Evolutionary conservation across 257 asterid genomes (phyloP).

Genomic region (Fraxinus quadrangulata): DNA sequence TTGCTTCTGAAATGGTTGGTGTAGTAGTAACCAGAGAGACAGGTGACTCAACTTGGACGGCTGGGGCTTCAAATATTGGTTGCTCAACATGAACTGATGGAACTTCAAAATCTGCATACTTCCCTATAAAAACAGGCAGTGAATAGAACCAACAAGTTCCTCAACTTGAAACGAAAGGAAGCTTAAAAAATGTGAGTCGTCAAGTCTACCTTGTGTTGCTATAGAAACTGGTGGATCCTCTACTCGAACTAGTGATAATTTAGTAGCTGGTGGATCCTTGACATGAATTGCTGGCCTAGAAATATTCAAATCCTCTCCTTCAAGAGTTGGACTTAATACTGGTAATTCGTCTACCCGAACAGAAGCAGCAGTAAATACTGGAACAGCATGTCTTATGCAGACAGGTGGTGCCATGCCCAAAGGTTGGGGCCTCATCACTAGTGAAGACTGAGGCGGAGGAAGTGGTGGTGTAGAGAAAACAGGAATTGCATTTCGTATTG

Average conservation of each 20-base stretch:
- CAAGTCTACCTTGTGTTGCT: constrained; percentile 12
- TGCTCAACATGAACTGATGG: not conserved
- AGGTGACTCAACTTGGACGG: constrained; percentile 28
- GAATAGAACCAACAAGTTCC: constrained; percentile 33
- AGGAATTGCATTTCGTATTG: constrained; percentile 69
- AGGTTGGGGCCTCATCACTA: constrained; percentile 53
- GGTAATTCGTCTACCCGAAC: constrained; percentile 40
- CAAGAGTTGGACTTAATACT: constrained; percentile 39
- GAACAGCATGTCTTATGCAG: constrained; percentile 59
- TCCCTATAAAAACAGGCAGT: constrained; percentile 22
- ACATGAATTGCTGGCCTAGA: constrained; percentile 31
- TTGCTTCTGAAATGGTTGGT: constrained; percentile 28
- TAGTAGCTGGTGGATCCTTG: constrained; percentile 36
- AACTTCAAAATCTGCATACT: not conserved
- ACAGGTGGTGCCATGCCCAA: constrained; percentile 67
- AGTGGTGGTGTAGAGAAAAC: constrained; percentile 89
- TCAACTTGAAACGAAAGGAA: constrained; percentile 32
- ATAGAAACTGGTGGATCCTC: constrained; percentile 23
- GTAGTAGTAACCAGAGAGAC: constrained; percentile 24
- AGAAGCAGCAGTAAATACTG: constrained; percentile 56
- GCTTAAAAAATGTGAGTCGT: constrained; percentile 31
- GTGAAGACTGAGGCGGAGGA: constrained; percentile 56
- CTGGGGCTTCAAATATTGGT: constrained; percentile 30
- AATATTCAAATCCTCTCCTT: constrained; percentile 45
- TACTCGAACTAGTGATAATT: constrained; percentile 31